Conservation (phyloP, 306 rosid genomes). For the Abrus pulchellus region DNA sequence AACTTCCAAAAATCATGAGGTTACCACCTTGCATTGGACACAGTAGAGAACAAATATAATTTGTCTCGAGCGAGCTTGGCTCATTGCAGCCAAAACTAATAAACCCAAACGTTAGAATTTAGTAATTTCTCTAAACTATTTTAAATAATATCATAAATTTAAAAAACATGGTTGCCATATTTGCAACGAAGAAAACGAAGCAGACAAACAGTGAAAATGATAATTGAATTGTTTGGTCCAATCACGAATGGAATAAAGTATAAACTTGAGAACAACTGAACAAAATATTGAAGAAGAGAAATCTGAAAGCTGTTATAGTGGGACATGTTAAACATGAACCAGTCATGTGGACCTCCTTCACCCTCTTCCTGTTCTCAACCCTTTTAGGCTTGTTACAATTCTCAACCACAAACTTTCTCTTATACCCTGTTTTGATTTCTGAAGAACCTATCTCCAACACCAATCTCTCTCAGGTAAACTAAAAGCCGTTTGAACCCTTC, state of each 20-base stretch:
- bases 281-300: neutral
- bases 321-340: neutral
- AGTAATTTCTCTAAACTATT: neutral
- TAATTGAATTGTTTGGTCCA: neutral
- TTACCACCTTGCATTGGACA: too few relatives aligned
- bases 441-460: neutral
- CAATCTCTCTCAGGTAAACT: conserved; percentile 1
- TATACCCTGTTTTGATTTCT: neutral
- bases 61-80: neutral
- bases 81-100: too few relatives aligned
- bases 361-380: neutral
- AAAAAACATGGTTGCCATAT: neutral
- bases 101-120: neutral
- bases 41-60: neutral
- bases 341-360: conserved; percentile 20
- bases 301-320: neutral
- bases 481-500: neutral
- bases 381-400: neutral
- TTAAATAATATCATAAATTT: neutral
- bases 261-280: conserved; percentile 34
- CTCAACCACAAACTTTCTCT: conserved; percentile 24
- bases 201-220: conserved; percentile 5
- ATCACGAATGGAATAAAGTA: neutral
- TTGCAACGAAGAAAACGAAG: neutral
- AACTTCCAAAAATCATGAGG: neutral